These are phyloP conservation scores for Backusella luteola DNA, from an alignment of 192 early-diverging fungal species.

Conservation along the genomic window DNA sequence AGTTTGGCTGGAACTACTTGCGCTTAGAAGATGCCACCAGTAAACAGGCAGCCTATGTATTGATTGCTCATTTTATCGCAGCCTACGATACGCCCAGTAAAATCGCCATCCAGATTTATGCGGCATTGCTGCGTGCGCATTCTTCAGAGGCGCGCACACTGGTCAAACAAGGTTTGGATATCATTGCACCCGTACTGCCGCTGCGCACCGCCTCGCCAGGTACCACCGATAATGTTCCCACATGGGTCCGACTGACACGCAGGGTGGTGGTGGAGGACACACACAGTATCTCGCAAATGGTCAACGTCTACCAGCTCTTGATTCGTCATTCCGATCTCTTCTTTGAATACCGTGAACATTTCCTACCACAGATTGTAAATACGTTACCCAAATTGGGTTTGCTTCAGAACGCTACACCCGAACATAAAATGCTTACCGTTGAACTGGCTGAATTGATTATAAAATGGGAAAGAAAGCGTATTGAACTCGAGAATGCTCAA, in stretches of 20 bases:
- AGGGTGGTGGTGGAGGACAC: conserved; percentile 91
- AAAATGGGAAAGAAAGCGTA: conserved; percentile 81
- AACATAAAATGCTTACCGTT: conserved; percentile 82
- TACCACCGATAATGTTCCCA: conserved; percentile 52
- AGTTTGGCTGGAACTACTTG: conserved; percentile 90
- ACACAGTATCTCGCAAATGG: conserved; percentile 84
- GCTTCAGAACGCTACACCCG: conserved; percentile 78
- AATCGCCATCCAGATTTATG: conserved; percentile 86
- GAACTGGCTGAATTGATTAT: conserved; percentile 91
- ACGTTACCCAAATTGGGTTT: conserved; percentile 86
- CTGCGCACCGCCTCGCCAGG: conserved; percentile 57
- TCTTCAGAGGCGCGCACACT: conserved; percentile 84
- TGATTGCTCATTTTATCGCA: conserved; percentile 89
- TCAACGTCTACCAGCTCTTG: conserved; percentile 90
- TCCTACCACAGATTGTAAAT: conserved; percentile 86
- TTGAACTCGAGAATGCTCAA: conserved; percentile 23
- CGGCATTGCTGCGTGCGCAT: conserved; percentile 83
- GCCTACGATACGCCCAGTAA: conserved; percentile 90
- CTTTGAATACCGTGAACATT: conserved; percentile 85
- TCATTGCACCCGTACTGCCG: conserved; percentile 88
- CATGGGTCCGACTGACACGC: conserved; percentile 87
- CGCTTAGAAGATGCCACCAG: conserved; percentile 87
- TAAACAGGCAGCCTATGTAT: conserved; percentile 94
- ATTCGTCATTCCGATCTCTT: conserved; percentile 88
- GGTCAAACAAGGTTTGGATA: conserved; percentile 93